A percentile compares a stretch with the other conserved stretches of the same genome.
phyloP scores from a whole-genome alignment of 2,329 filamentous ascomycete species.

The Colletotrichum siamense region DNA sequence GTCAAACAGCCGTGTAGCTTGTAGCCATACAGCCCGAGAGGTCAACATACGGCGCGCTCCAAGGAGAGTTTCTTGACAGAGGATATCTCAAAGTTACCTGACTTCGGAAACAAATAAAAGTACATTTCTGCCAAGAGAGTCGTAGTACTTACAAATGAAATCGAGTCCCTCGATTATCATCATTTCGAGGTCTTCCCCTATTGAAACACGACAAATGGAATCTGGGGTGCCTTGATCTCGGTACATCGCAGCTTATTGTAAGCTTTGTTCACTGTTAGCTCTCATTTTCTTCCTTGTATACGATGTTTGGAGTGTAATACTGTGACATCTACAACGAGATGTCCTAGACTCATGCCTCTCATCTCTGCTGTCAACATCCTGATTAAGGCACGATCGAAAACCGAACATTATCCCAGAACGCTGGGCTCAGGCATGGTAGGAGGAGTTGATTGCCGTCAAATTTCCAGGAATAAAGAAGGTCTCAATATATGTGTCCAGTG shows the following conservation, averaged over 20 bases:
- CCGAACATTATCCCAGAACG: fast-evolving
- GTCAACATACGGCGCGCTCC: not conserved
- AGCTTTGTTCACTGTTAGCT: no score
- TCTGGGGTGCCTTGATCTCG: not conserved
- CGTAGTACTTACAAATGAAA: fast-evolving
- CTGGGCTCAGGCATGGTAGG: not conserved
- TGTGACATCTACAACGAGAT: not conserved
- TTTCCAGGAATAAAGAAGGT: not conserved
- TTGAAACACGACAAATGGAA: not conserved
- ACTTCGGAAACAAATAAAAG: not conserved
- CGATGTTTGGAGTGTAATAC: not conserved
- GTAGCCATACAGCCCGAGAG: not conserved
- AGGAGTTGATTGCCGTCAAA: not conserved
- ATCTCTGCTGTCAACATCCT: not conserved
- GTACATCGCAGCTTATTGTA: not conserved
- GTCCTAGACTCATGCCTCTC: not conserved
- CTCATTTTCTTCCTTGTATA: not conserved
- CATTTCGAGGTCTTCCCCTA: no score
- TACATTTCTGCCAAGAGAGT: not conserved
- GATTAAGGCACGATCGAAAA: not conserved
- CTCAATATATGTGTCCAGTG: not conserved
- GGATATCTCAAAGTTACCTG: not conserved
- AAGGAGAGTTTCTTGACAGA: not conserved
- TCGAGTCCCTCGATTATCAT: not conserved
- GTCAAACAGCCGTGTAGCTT: not conserved